Percentiles rank a stretch among this genome's conserved stretches.
phyloP scores from a whole-genome alignment of 768 basidiomycete genomes.

The Kwoniella mangroviensis region DNA sequence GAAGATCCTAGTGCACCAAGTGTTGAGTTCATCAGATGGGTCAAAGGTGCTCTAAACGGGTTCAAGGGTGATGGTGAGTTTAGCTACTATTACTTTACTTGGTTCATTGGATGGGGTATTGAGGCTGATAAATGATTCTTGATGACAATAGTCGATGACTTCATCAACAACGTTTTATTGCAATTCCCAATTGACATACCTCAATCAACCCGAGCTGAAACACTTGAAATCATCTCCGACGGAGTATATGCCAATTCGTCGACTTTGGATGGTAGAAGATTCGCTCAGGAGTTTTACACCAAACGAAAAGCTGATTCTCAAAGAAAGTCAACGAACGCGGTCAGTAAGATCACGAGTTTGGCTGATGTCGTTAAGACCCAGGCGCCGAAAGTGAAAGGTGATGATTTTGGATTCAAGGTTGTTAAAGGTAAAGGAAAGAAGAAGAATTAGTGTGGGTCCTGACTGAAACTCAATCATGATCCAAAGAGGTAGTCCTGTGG shows the following conservation, averaged over 20 bases:
- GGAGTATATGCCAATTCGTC: slow-evolving; percentile 92
- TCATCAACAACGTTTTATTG: slow-evolving; percentile 77
- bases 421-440: slow-evolving; percentile 93
- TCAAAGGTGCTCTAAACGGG: slow-evolving; percentile 78
- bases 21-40: slow-evolving; percentile 90
- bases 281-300: slow-evolving; percentile 86
- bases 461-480: not conserved
- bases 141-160: slow-evolving; percentile 78
- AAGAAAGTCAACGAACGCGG: slow-evolving; percentile 17
- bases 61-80: slow-evolving; percentile 71
- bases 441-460: slow-evolving; percentile 28
- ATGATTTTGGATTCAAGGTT: slow-evolving; percentile 91
- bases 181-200: slow-evolving; percentile 84
- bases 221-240: slow-evolving; percentile 89
- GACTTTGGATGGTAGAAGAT: slow-evolving; percentile 91
- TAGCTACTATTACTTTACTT: not conserved
- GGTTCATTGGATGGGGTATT: not conserved
- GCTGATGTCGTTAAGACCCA: slow-evolving; percentile 78
- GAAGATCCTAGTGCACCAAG: slow-evolving; percentile 76
- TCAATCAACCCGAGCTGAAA: slow-evolving; percentile 62
- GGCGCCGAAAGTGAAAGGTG: slow-evolving; percentile 67
- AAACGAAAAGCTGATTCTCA: slow-evolving; percentile 81
- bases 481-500: not conserved
- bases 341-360: slow-evolving; percentile 35
- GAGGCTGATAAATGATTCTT: not conserved